Evolutionary conservation across 2,329 filamentous ascomycete genomes (phyloP).

Genomic region (Neodidymelliopsis sp.): DNA sequence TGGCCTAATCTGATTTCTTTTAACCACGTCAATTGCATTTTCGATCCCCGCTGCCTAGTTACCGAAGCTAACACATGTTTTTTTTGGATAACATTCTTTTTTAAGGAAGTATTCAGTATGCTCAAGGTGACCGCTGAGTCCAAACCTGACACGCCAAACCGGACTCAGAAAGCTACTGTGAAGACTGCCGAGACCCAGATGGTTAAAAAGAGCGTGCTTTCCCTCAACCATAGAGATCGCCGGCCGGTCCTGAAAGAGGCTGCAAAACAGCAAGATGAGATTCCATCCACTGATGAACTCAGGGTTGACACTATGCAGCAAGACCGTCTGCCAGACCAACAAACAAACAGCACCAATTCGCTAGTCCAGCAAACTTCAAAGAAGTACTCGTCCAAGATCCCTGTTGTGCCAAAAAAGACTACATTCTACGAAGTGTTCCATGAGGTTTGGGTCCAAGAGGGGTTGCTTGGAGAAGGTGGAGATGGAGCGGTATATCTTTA

Average conservation of each 20-base stretch:
- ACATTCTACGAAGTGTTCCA: not conserved
- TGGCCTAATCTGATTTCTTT: no score
- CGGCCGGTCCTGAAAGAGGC: not conserved
- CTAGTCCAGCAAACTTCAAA: not conserved
- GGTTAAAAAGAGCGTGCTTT: not conserved
- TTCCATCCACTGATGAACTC: not conserved
- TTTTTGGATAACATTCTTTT: not conserved
- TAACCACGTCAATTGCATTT: not conserved
- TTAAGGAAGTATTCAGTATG: not conserved
- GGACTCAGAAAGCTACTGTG: not conserved
- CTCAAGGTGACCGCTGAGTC: not conserved
- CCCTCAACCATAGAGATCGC: not conserved
- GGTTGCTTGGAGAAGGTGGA: constrained; percentile 13
- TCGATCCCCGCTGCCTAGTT: not conserved
- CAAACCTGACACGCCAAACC: not conserved
- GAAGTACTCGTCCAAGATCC: not conserved
- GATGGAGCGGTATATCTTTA: constrained; percentile 19
- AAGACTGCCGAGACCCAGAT: not conserved
- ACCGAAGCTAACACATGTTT: not conserved
- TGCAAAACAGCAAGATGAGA: no score
- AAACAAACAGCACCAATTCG: not conserved
- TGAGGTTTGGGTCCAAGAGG: not conserved
- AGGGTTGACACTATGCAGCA: not conserved
- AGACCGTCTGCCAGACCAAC: not conserved
- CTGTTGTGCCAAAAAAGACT: not conserved